Evolutionary conservation across 208 protist species (phyloP), one percentile per base, ranked within the genome.

Genomic region (Novymonas esmeraldas): DNA sequence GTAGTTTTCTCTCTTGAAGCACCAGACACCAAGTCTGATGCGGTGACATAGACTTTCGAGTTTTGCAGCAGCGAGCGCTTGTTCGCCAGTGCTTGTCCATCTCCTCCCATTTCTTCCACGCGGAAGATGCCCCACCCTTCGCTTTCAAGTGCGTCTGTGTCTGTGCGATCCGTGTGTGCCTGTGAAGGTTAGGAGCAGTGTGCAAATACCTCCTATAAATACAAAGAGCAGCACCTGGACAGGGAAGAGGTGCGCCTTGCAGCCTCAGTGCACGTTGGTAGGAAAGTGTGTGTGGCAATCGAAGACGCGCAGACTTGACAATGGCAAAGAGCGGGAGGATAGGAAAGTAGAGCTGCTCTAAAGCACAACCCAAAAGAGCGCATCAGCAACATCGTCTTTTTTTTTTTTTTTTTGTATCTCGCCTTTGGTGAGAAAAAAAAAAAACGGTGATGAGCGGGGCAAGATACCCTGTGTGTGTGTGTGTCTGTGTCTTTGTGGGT

Each of bases 11-110:
- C 50, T 39, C 31, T 64, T 41, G 54, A 13, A 3, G 64, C 33
- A 14, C 44, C 46, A 24, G 39, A 50, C 18, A 71, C 76, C 2
- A 78, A 54, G 33, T 86, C 60, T 10, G 61, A 26, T 2, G 67
- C 44, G 5, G 63, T 82, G 26, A 78, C 48, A 65, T 86, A 95
- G 18, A 68, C 65, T 33, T 66, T 79, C 7, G 76, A 74, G 38
- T 83, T 83, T 14, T 82, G 70, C 1, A 95, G 64, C 28, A 93
- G 62, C 24, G 58, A 83, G 10, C 86, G 76, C 45, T 93, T 95
- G 65, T 95, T 95, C n/a, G 73, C 54, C 49, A 93, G 61, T 16
- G 84, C 82, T 46, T 95, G 89, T 0, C 89, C 89, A 76, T 95
- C 89, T 9, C 89, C 89, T 41, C 89, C 89, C 89, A 95, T 90